Conservation (phyloP, 2,329 filamentous ascomycete genomes). For the Stylonectria norvegica region DNA sequence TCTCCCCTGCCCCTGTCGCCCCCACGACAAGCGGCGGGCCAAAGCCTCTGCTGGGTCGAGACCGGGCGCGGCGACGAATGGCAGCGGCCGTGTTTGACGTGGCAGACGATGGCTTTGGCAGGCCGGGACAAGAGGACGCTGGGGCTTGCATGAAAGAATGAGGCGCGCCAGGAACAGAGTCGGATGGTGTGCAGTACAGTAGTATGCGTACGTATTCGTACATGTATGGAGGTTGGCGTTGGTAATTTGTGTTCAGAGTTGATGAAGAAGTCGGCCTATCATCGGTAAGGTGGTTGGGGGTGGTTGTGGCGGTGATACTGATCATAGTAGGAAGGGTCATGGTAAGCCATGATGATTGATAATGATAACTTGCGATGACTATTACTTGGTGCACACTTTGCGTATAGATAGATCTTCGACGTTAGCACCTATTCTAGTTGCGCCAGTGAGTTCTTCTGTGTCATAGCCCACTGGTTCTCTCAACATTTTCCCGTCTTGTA, state of each 20-base stretch:
- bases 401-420: too few species aligned
- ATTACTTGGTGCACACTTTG: too few species aligned
- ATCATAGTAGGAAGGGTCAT: too few species aligned
- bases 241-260: slow-evolving; percentile 9
- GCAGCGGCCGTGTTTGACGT: not conserved
- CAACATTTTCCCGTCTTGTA: too few species aligned
- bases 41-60: slow-evolving; percentile 18
- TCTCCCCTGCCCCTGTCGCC: slow-evolving; percentile 19
- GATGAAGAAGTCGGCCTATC: slow-evolving; percentile 1
- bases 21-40: slow-evolving; percentile 14
- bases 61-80: slow-evolving; percentile 13
- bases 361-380: too few species aligned
- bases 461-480: too few species aligned
- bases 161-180: slow-evolving; percentile 17
- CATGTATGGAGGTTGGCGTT: slow-evolving; percentile 8
- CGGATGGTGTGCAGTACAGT: too few species aligned
- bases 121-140: slow-evolving; percentile 10
- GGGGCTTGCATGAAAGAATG: slow-evolving; percentile 17
- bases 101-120: slow-evolving; percentile 11
- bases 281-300: too few species aligned
- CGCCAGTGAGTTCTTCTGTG: too few species aligned
- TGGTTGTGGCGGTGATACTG: too few species aligned
- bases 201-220: slow-evolving; percentile 20
- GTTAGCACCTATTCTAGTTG: too few species aligned
- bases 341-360: too few species aligned